These are phyloP conservation scores for Climacium dendroides DNA, from an alignment of 225 moss, liverwort and hornwort species.

Conservation along the genomic window DNA sequence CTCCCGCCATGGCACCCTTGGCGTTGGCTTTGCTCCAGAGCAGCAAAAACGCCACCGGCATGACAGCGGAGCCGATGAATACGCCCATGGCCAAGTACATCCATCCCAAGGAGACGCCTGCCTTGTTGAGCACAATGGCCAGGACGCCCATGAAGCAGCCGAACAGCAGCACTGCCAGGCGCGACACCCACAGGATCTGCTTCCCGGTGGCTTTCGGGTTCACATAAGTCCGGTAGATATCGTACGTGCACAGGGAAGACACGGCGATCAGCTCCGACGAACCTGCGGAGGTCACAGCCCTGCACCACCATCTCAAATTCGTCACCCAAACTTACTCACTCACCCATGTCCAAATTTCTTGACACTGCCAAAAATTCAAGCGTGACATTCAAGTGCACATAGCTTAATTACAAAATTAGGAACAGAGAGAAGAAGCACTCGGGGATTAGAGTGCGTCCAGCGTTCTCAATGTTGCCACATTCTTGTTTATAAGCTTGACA, in stretches of 20 bases:
- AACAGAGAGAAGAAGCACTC: too few species aligned
- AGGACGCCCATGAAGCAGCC: conserved; percentile 81
- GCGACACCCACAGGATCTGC: conserved; percentile 56
- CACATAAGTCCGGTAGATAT: conserved; percentile 70
- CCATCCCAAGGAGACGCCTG: conserved; percentile 76
- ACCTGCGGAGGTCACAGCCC: conserved; percentile 85
- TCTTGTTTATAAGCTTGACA: too few species aligned
- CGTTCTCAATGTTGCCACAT: too few species aligned
- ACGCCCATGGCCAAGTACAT: conserved; percentile 92
- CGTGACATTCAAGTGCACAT: background rate
- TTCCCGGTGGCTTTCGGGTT: conserved; percentile 61
- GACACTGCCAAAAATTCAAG: background rate
- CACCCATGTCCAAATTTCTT: too few species aligned
- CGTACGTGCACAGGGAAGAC: conserved; percentile 73
- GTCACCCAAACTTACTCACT: background rate
- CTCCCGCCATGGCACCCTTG: conserved; percentile 47
- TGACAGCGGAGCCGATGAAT: conserved; percentile 73
- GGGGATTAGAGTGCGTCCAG: too few species aligned
- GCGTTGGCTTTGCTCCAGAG: conserved; percentile 75
- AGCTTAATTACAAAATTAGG: background rate
- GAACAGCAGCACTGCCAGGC: conserved; percentile 32
- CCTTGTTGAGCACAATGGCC: conserved; percentile 55
- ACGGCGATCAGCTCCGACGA: conserved; percentile 78
- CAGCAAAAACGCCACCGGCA: conserved; percentile 74
- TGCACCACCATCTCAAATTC: background rate